These are phyloP conservation scores for Polyporus tsugae DNA, from an alignment of 1,284 basidiomycete genomes.

Conservation along the genomic window DNA sequence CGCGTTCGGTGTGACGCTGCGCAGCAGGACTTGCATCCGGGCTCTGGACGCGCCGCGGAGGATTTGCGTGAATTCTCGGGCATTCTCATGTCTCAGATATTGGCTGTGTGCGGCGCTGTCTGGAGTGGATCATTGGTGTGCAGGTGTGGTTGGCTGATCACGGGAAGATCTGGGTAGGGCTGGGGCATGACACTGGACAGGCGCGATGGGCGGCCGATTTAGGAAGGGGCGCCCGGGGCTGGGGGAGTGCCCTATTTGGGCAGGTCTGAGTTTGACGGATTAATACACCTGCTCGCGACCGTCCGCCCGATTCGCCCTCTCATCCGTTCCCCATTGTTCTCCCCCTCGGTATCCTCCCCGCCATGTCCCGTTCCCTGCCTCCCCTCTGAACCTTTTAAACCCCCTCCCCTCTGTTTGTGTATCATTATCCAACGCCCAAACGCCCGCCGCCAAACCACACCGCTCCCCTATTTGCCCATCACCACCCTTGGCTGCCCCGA, in stretches of 20 bases:
- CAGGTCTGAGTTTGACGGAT: conserved; percentile 18
- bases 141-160: conserved; percentile 4
- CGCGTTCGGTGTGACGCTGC: conserved; percentile 8
- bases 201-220: conserved; percentile 14
- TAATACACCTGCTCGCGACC: conserved; percentile 18
- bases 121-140: not conserved
- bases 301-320: conserved; percentile 24
- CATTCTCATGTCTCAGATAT: not conserved
- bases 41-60: not conserved
- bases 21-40: not conserved
- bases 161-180: conserved; percentile 4
- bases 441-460: conserved; percentile 14
- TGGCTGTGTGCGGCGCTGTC: not conserved
- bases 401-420: conserved; percentile 29
- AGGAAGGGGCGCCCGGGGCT: conserved; percentile 17
- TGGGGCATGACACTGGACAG: not conserved
- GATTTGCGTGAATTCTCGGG: not conserved
- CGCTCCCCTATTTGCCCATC: conserved; percentile 16
- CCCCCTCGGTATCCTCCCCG: conserved; percentile 28
- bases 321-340: conserved; percentile 37
- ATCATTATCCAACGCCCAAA: conserved; percentile 33
- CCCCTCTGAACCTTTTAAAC: conserved; percentile 33
- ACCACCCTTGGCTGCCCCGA: conserved; percentile 10
- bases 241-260: conserved; percentile 17
- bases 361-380: conserved; percentile 29